Base-by-base conservation (phyloP, 371 early-diverging fungal genomes). In the Mortierella sp. region DNA sequence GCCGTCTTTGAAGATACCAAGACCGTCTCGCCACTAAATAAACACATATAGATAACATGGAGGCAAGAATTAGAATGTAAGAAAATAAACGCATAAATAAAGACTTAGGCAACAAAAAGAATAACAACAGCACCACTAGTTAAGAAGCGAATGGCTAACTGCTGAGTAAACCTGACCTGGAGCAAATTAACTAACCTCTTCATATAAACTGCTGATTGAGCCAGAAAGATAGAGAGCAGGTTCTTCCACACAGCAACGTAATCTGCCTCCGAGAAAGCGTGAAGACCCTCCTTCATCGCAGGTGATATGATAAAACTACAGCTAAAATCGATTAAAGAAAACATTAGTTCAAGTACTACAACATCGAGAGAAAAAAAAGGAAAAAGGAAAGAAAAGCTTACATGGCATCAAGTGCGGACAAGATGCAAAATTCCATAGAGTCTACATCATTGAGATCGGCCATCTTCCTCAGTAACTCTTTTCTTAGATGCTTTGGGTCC, bases 231-330 rank as follows among this genome's bases (percentile, higher is more conserved):
- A 16, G 61, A 32, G 39, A 61, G 12, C 22, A 61, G n/a, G 39
- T 14, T 5, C 61, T 61, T 39, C 61, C 61, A 39, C 40, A 18
- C 40, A 12, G 20, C 1, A 39, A 61, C 61, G n/a, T 61, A 61
- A 37, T 61, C 61, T 39, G 61, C 61, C 39, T 61, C 60, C 4
- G 61, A 61, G 39, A 61, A 61, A 37, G 61, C 61, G n/a, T 61
- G 2, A 1, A 1, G 14, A 1, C 61, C 61, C 8, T 14, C 61
- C 22, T 40, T 61, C 39, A 40, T 32, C 39, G 61, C 61, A 37
- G 61, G 61, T 18, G 61, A 61, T 37, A 61, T 61, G 39, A 61
- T 61, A 39, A 39, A 61, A n/a, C 39, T 39, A 61, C 61, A 61
- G 61, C 61, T 61, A 39, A 5, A 58, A 37, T 61, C 4, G 16